Conservation (phyloP, 2,329 filamentous ascomycete species). For the Apiospora kogelbergensis region DNA sequence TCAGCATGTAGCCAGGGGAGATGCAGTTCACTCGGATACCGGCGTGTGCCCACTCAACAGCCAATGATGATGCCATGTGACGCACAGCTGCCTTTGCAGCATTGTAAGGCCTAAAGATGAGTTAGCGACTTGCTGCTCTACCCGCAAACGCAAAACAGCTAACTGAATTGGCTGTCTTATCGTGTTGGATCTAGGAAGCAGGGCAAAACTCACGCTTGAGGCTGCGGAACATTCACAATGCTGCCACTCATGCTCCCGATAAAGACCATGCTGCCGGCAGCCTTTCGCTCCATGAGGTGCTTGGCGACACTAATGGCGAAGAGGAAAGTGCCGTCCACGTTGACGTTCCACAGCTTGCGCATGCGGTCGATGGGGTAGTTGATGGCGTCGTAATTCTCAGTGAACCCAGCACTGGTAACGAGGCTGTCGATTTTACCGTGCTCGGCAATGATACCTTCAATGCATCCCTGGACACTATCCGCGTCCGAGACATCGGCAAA, state of each 20-base stretch:
- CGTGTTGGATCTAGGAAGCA: neutral
- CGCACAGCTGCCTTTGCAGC: constrained; percentile 89
- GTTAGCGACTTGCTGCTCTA: neutral
- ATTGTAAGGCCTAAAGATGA: constrained; percentile 72
- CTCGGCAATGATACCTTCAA: constrained; percentile 65
- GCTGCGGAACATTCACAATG: constrained; percentile 94
- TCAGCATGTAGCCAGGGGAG: constrained; percentile 94
- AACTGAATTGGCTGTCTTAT: neutral
- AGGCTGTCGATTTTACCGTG: constrained; percentile 88
- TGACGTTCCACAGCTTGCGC: constrained; percentile 91
- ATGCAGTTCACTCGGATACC: constrained; percentile 95
- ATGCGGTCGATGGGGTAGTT: constrained; percentile 89
- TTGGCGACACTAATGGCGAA: constrained; percentile 83
- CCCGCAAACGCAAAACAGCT: neutral
- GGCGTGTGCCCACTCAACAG: constrained; percentile 88
- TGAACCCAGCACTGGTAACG: constrained; percentile 95
- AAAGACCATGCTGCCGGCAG: constrained; percentile 83
- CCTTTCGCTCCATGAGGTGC: constrained; percentile 81
- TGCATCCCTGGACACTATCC: constrained; percentile 72
- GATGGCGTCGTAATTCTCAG: constrained; percentile 91
- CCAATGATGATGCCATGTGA: constrained; percentile 82
- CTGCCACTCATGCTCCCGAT: constrained; percentile 93
- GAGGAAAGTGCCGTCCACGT: constrained; percentile 88
- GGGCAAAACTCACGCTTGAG: constrained; percentile 62
- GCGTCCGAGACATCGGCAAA: constrained; percentile 84